Evolutionary conservation across 2,329 filamentous ascomycete genomes (phyloP).

Genomic region (Thermomyces lanuginosus): DNA sequence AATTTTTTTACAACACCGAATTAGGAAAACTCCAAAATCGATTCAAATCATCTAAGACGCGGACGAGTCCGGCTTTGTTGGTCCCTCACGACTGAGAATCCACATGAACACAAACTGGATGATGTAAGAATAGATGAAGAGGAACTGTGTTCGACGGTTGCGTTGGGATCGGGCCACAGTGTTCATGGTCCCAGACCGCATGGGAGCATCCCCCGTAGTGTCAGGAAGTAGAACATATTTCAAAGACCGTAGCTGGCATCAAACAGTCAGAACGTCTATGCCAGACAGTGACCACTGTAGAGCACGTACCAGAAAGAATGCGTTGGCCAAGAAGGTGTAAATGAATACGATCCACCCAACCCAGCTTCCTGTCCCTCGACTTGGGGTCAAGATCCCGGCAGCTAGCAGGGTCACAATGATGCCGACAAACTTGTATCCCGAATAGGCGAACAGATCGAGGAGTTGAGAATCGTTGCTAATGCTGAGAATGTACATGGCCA

Average conservation of each 20-base stretch:
- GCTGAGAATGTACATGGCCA: constrained; percentile 82
- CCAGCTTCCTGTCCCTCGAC: constrained; percentile 73
- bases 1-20: no score
- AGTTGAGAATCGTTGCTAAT: constrained; percentile 91
- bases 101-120: constrained; percentile 95
- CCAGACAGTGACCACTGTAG: background rate
- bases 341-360: constrained; percentile 74
- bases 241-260: constrained; percentile 63
- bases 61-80: constrained; percentile 14
- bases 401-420: constrained; percentile 78
- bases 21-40: no score
- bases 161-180: constrained; percentile 70
- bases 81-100: constrained; percentile 45
- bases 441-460: constrained; percentile 86
- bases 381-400: constrained; percentile 60
- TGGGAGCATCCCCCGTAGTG: constrained; percentile 47
- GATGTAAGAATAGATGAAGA: constrained; percentile 87
- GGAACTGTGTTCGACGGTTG: constrained; percentile 75
- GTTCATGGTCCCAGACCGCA: constrained; percentile 43
- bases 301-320: constrained; percentile 71
- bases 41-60: constrained; percentile 4
- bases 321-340: constrained; percentile 88
- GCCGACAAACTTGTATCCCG: constrained; percentile 96
- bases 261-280: background rate
- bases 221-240: constrained; percentile 93